Conservation (phyloP, 805 yeast genomes). For the Candida taoyuanica region DNA sequence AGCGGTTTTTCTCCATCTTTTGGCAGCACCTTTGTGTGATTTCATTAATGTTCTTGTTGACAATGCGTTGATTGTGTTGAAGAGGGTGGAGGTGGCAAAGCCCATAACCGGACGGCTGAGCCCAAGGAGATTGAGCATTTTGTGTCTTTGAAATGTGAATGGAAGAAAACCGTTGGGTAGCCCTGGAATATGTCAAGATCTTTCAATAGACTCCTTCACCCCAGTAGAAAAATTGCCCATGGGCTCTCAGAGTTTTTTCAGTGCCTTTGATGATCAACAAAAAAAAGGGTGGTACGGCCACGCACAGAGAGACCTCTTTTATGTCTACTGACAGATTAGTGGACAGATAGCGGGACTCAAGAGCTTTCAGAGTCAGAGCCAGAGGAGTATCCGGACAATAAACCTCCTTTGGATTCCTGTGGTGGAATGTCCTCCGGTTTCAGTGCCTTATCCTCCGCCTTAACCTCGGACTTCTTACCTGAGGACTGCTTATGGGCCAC, state of each 20-base stretch:
- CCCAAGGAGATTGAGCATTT: constrained; percentile 11
- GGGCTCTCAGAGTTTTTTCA: too few relatives aligned
- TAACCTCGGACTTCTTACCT: too few relatives aligned
- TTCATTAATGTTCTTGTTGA: constrained; percentile 44
- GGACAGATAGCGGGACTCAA: neutral
- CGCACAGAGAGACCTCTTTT: too few relatives aligned
- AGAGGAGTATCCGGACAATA: neutral
- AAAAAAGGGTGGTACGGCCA: neutral
- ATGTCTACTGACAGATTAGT: neutral
- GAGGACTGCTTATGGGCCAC: neutral
- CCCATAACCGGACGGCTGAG: constrained; percentile 4
- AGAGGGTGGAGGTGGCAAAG: constrained; percentile 1
- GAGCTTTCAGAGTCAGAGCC: neutral
- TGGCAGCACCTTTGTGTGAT: constrained; percentile 83
- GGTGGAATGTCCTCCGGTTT: too few relatives aligned
- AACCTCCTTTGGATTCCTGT: neutral
- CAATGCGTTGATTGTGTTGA: constrained; percentile 1
- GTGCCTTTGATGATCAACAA: too few relatives aligned
- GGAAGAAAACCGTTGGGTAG: too few relatives aligned
- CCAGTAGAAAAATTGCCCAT: too few relatives aligned
- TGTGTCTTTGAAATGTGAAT: neutral
- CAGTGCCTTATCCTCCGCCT: too few relatives aligned
- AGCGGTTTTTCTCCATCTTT: constrained; percentile 78
- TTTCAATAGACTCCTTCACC: too few relatives aligned
- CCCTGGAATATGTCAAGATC: too few relatives aligned